These are phyloP conservation scores for Strobilomyces dryophilus DNA, from an alignment of 768 basidiomycete genomes.

Conservation along the genomic window DNA sequence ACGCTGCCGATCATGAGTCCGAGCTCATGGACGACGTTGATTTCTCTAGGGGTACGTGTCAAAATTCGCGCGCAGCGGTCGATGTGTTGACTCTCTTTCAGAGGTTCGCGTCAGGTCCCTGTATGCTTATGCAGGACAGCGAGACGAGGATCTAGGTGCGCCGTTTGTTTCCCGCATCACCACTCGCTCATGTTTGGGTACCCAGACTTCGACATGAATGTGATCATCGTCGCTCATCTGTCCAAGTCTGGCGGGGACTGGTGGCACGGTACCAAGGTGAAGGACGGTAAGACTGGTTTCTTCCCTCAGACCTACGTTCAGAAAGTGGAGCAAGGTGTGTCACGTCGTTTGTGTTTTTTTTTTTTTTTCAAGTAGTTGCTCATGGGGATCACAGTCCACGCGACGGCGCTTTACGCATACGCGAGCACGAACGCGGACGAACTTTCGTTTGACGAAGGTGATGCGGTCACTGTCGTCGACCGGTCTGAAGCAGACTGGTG, in stretches of 20 bases:
- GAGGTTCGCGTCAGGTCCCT: constrained; percentile 76
- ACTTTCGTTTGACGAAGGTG: constrained; percentile 81
- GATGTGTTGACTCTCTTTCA: constrained; percentile 27
- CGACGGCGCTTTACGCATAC: constrained; percentile 81
- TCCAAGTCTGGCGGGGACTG: constrained; percentile 85
- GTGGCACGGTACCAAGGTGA: constrained; percentile 82
- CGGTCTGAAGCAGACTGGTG: constrained; percentile 87
- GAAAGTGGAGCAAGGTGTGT: constrained; percentile 55
- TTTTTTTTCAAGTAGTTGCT: background rate
- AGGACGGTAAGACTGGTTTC: constrained; percentile 69
- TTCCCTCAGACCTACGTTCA: constrained; percentile 91
- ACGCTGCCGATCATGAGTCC: constrained; percentile 33
- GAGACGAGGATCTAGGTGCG: constrained; percentile 84
- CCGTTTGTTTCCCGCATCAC: constrained; percentile 10
- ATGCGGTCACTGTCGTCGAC: constrained; percentile 76
- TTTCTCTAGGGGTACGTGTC: constrained; percentile 48
- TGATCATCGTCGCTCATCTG: constrained; percentile 75
- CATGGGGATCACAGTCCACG: constrained; percentile 39
- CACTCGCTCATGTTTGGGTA: constrained; percentile 1
- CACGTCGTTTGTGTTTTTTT: background rate
- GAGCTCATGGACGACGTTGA: constrained; percentile 75
- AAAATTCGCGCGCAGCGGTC: background rate
- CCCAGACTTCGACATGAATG: constrained; percentile 75
- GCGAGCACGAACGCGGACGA: constrained; percentile 69
- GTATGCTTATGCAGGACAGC: constrained; percentile 82